phyloP scores from a whole-genome alignment of 2,329 filamentous ascomycete genomes.

The Rutstroemia sydowiana region DNA sequence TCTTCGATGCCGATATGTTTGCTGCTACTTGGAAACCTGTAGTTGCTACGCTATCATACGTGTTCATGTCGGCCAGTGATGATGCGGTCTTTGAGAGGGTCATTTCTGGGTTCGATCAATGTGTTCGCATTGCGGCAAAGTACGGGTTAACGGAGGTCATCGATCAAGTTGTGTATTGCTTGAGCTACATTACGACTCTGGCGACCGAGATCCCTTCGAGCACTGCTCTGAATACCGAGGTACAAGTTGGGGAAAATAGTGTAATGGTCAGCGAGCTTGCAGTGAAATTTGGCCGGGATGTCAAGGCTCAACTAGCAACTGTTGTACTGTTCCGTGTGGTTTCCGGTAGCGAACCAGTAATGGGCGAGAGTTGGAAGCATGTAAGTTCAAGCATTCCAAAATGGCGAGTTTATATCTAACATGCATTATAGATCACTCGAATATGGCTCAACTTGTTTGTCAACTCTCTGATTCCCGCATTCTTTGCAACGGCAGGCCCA shows the following conservation, averaged over 20 bases:
- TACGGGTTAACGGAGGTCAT: slow-evolving; percentile 79
- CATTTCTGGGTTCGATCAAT: slow-evolving; percentile 92
- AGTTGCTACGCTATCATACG: slow-evolving; percentile 88
- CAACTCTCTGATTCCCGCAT: slow-evolving; percentile 83
- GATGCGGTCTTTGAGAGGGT: slow-evolving; percentile 92
- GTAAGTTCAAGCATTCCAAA: slow-evolving; percentile 41
- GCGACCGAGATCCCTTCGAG: slow-evolving; percentile 69
- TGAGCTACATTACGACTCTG: slow-evolving; percentile 85
- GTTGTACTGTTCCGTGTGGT: slow-evolving; percentile 93
- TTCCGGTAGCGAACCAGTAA: slow-evolving; percentile 71
- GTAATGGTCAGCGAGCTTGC: slow-evolving; percentile 99
- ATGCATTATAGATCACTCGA: slow-evolving; percentile 59
- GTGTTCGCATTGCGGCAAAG: slow-evolving; percentile 81
- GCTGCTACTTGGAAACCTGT: slow-evolving; percentile 92
- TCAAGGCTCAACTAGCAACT: slow-evolving; percentile 86
- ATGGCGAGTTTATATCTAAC: slow-evolving; percentile 31
- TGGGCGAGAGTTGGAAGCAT: slow-evolving; percentile 71
- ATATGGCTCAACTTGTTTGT: slow-evolving; percentile 95
- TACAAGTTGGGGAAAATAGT: slow-evolving; percentile 82
- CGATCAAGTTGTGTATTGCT: slow-evolving; percentile 85
- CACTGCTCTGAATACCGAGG: slow-evolving; percentile 87
- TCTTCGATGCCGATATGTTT: slow-evolving; percentile 98
- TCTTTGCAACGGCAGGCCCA: slow-evolving; percentile 47
- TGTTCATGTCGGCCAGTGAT: slow-evolving; percentile 97
- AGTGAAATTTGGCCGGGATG: slow-evolving; percentile 89